Evolutionary conservation across 306 rosid species (phyloP).

Genomic region (Fragaria iinumae): DNA sequence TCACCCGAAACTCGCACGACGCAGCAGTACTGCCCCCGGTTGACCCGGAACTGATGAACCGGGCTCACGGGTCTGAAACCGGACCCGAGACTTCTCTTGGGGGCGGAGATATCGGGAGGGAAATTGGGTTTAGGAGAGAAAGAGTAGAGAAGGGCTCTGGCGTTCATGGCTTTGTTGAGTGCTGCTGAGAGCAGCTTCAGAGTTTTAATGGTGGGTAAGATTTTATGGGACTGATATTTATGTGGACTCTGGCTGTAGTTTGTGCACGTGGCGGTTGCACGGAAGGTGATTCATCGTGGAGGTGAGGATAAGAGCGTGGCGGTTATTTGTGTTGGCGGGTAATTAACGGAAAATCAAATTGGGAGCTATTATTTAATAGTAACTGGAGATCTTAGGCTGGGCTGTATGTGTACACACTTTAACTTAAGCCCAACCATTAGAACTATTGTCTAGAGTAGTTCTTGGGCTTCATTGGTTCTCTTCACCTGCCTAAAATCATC

Average conservation of each 20-base stretch:
- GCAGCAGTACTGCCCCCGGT: constrained; percentile 22
- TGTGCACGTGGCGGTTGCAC: constrained; percentile 51
- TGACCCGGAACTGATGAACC: constrained; percentile 2
- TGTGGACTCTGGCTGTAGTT: constrained; percentile 42
- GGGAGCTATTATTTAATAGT: neutral
- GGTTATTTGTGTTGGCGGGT: neutral
- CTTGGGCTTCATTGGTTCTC: neutral
- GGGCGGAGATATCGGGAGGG: constrained; percentile 30
- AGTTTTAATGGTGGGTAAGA: neutral
- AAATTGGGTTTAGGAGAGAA: constrained; percentile 41
- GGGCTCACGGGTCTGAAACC: constrained; percentile 12
- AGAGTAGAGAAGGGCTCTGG: constrained; percentile 63
- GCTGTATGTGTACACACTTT: neutral
- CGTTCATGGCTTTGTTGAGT: constrained; percentile 41
- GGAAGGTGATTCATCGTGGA: neutral
- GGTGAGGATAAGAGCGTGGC: neutral
- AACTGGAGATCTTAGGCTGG: neutral
- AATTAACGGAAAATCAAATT: constrained; percentile 15
- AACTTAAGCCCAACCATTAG: too few species aligned
- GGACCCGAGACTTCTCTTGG: constrained; percentile 23
- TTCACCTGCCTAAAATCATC: too few species aligned
- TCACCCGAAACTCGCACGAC: constrained; percentile 24
- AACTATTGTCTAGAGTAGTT: too few species aligned
- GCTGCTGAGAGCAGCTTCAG: neutral
- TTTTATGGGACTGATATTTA: constrained; percentile 42